Base-by-base conservation (phyloP, 2,329 filamentous ascomycete genomes). In the Alternaria longipes region DNA sequence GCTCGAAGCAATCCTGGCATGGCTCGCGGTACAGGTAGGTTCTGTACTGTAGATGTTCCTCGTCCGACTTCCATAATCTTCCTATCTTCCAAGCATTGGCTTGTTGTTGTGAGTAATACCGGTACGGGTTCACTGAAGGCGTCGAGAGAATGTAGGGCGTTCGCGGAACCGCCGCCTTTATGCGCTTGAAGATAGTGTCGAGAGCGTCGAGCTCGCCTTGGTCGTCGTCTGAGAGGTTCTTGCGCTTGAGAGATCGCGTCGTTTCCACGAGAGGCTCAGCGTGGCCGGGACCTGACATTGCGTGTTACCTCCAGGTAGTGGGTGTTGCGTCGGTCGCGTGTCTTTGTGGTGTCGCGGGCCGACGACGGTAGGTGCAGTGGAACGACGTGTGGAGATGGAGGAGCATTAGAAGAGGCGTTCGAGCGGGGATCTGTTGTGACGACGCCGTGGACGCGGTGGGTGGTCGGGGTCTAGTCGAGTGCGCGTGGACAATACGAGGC, bases 31-130 rank as follows among this genome's bases (percentile, higher is more conserved):
- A 85, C 55, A 86, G 78, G 66, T 87, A 89, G 59, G 86, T 89
- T 80, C 87, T 82, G 74, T 89, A 89, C 71, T 89, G 87, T 54
- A 87, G 79, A 67, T 84, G 80, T 68, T 87, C 83, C 74, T 90
- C 87, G 64, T 84, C 79, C 18, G 75, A 76, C 52, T 79, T 76
- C 74, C 89, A 90, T 4, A 86, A 83, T 3, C 83, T 84, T 57
- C 84, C 80, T 60, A 79, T 55, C 62, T 79, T 79, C 81, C 81
- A 84, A 59, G 74, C 73, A 58, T 75, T 67, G 59, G 77, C 71
- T 69, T 80, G 71, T 62, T 81, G 75, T 36, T 74, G 72, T n/a
- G 79, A 80, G 54, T 75, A 72, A 58, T 83, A 80, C 55, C 77
- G 76, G 65, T 81, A 84, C 4, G 78, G 77, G 45, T 81, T 69